Conservation (phyloP, 495 filamentous ascomycete genomes). For the Ascodesmis nigricans region DNA sequence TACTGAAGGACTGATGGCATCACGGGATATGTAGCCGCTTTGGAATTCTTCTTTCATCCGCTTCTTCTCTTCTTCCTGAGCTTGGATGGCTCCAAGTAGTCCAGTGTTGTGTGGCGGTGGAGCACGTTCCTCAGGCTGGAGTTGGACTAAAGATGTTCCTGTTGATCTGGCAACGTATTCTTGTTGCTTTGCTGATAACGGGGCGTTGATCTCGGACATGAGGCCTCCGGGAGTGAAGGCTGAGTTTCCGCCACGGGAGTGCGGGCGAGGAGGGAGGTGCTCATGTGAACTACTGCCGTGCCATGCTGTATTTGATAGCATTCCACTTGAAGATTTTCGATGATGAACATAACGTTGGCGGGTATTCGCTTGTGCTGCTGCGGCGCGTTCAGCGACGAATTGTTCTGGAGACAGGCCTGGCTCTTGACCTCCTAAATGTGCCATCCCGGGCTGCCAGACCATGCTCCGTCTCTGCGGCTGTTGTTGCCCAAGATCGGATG, state of each 20-base stretch:
- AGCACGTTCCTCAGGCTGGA: conserved; percentile 32
- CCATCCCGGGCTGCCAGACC: conserved; percentile 59
- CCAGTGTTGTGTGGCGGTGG: conserved; percentile 32
- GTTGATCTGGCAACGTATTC: conserved; percentile 80
- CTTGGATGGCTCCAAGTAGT: conserved; percentile 54
- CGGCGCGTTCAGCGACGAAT: conserved; percentile 67
- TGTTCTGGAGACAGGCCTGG: conserved; percentile 42
- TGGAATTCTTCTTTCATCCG: conserved; percentile 37
- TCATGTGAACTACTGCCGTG: conserved; percentile 19
- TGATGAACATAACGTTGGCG: conserved; percentile 33
- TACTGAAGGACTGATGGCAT: conserved; percentile 36
- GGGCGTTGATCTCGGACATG: conserved; percentile 32
- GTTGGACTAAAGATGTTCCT: conserved; percentile 54
- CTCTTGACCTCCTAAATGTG: conserved; percentile 25
- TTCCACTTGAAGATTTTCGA: conserved; percentile 32
- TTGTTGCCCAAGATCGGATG: conserved; percentile 23
- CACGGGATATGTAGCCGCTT: conserved; percentile 27
- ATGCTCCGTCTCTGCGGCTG: conserved; percentile 37
- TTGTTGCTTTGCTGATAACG: conserved; percentile 80
- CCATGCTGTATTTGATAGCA: background rate
- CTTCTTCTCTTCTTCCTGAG: conserved; percentile 49
- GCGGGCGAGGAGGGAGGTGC: conserved; percentile 27
- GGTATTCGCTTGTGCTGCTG: conserved; percentile 28
- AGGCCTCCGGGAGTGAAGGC: conserved; percentile 18
- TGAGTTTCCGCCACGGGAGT: conserved; percentile 26